Percentiles rank a stretch among this genome's conserved stretches.
Evolutionary conservation across 169 alveolate genomes (phyloP).

Genomic region (Ichthyophthirius multifiliis): DNA sequence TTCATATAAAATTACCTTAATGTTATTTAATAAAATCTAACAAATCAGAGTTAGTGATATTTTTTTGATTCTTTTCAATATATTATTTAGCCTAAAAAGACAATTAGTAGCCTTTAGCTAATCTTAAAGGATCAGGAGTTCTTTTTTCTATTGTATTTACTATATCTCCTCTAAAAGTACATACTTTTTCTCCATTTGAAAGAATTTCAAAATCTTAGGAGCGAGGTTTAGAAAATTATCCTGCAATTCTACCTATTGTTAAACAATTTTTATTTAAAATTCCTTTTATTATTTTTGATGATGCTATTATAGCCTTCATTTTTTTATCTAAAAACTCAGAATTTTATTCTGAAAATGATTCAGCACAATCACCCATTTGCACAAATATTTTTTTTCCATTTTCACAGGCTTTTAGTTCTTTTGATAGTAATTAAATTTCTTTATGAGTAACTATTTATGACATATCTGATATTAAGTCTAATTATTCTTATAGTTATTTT

Average conservation of each 20-base stretch:
- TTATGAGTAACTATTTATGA: conserved; percentile 16
- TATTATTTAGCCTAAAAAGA: conserved; percentile 45
- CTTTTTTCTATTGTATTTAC: conserved; percentile 50
- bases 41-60: neutral
- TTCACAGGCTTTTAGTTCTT: neutral
- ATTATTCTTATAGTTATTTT: neutral
- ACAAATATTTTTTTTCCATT: conserved; percentile 38
- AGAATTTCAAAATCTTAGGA: conserved; percentile 37
- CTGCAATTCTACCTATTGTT: conserved; percentile 65
- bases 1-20: neutral
- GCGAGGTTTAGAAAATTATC: conserved; percentile 73
- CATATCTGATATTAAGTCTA: conserved; percentile 9
- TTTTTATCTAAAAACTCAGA: conserved; percentile 26
- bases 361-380: conserved; percentile 75
- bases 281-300: neutral
- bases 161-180: conserved; percentile 66
- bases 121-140: conserved; percentile 59
- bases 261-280: neutral
- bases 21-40: too few relatives aligned
- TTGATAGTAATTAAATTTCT: conserved; percentile 6
- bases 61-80: neutral
- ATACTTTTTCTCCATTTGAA: conserved; percentile 36
- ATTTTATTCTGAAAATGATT: conserved; percentile 55
- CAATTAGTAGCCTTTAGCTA: conserved; percentile 47
- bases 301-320: conserved; percentile 7